Evolutionary conservation across 345 rosid genomes (phyloP), one percentile per base, ranked within the genome.

Genomic region (Citrus australasica): DNA sequence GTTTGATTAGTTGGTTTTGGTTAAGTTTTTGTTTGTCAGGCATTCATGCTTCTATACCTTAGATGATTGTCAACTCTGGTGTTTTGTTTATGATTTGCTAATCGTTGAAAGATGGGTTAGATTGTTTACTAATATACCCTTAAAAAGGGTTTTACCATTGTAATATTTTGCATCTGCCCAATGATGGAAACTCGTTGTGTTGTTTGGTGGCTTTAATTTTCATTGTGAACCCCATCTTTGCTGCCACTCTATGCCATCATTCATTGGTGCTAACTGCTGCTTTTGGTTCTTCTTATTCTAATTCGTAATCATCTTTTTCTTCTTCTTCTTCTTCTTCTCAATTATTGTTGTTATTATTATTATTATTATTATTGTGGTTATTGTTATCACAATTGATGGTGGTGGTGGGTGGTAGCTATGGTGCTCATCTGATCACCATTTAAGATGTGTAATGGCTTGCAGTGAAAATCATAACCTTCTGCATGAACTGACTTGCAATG

Each of bases 391-490:
- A 11, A 55, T 69, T 27, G 19, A 56, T 51, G 67, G 59, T 61
- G 46, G 59, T 63, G 40, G 59, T 48, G 40, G 42, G 76, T 46
- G 10, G 76, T 35, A 30, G 59, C 58, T 24, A 25, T 63, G 38
- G 79, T 69, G 30, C 28, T 70, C 9, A 59, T 56, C n/a, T 25
- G 68, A 61, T 38, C 14, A 70, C 68, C 42, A 42, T 13, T 62
- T 53, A 67, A 67, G 67, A 81, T 40, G 28, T 71, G 64, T 69
- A 60, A 42, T 55, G 78, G 84, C 40, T 81, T 53, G 32, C 65
- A 53, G 4, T 73, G 84, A 67, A 81, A 67, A 73, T 13, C 55
- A 28, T 65, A n/a, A 27, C 38, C 73, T 73, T 42, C 60, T 35
- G 37, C 33, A 65, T 71, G 80, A 71, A 7, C 35, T 76, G 73